Percentiles rank a stretch among this genome's conserved stretches.
Conservation (phyloP, 2,329 filamentous ascomycete genomes). For the Pseudogymnoascus pannorum region DNA sequence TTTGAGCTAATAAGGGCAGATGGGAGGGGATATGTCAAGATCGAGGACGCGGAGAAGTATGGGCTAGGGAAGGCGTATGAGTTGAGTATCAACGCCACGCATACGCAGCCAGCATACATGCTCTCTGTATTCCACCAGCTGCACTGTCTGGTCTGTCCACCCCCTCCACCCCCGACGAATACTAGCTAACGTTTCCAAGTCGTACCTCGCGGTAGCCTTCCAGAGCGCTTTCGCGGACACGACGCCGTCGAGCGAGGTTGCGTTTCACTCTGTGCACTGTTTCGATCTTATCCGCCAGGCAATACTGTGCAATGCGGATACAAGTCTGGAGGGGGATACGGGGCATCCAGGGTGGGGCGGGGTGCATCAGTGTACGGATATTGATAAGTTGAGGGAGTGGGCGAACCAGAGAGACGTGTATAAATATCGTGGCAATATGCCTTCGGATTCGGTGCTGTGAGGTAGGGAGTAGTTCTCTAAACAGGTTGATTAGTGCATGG, state of each 20-base stretch:
- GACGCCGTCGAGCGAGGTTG: conserved; percentile 10
- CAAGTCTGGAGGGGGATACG: not conserved
- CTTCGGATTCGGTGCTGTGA: not conserved
- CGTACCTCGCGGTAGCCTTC: conserved; percentile 11
- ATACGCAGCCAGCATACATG: conserved; percentile 13
- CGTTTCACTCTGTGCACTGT: conserved; percentile 1
- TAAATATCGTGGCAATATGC: conserved; percentile 1
- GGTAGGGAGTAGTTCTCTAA: not conserved
- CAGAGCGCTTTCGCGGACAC: conserved; percentile 10
- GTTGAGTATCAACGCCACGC: not conserved
- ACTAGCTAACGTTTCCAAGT: conserved; percentile 3
- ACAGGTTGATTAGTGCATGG: not conserved
- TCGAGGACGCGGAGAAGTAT: conserved; percentile 9
- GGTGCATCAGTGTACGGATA: conserved; percentile 1
- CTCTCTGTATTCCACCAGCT: conserved; percentile 17
- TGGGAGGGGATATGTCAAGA: conserved; percentile 14
- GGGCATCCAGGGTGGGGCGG: not conserved
- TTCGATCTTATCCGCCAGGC: not conserved
- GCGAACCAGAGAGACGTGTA: conserved; percentile 6
- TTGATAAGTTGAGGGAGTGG: conserved; percentile 4
- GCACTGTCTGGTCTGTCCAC: conserved; percentile 13
- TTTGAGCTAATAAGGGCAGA: conserved; percentile 9
- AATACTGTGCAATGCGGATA: conserved; percentile 2
- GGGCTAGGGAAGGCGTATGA: conserved; percentile 11
- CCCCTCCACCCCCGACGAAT: not conserved